Percentiles rank a stretch among this genome's conserved stretches.
Conservation (phyloP, 1,284 basidiomycete genomes). For the Athelia sp. region DNA sequence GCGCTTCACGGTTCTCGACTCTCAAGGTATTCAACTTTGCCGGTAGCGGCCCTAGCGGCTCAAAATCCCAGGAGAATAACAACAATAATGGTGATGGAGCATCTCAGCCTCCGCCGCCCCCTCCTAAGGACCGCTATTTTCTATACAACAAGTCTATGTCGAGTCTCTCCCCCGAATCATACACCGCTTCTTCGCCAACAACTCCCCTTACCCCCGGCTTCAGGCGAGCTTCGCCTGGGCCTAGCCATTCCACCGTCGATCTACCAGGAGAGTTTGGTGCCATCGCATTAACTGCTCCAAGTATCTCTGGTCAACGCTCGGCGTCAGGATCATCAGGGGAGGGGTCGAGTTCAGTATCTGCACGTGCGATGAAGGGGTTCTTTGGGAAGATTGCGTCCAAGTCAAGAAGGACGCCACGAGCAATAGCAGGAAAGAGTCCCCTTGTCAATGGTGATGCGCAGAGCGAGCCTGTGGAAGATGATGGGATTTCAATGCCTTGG, state of each 20-base stretch:
- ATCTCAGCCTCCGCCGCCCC: conserved; percentile 47
- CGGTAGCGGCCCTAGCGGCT: conserved; percentile 8
- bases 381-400: conserved; percentile 29
- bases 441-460: conserved; percentile 22
- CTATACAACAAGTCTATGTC: conserved; percentile 48
- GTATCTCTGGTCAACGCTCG: conserved; percentile 23
- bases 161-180: conserved; percentile 43
- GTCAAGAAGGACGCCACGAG: conserved; percentile 27
- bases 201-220: conserved; percentile 31
- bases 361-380: conserved; percentile 34
- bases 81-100: conserved; percentile 23
- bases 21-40: conserved; percentile 55
- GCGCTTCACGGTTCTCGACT: conserved; percentile 51
- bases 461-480: conserved; percentile 44
- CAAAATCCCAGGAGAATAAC: background rate
- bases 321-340: conserved; percentile 12
- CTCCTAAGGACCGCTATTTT: conserved; percentile 63
- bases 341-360: background rate
- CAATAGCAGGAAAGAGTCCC: conserved; percentile 31
- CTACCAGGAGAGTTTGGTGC: conserved; percentile 13
- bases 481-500: conserved; percentile 64
- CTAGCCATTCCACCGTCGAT: conserved; percentile 23
- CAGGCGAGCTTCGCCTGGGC: conserved; percentile 16
- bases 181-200: conserved; percentile 28
- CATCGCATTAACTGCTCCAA: conserved; percentile 17